Evolutionary conservation across 1,139 yeast species (phyloP), one percentile per base, ranked within the genome.

Genomic region (Taiozyma sp.): DNA sequence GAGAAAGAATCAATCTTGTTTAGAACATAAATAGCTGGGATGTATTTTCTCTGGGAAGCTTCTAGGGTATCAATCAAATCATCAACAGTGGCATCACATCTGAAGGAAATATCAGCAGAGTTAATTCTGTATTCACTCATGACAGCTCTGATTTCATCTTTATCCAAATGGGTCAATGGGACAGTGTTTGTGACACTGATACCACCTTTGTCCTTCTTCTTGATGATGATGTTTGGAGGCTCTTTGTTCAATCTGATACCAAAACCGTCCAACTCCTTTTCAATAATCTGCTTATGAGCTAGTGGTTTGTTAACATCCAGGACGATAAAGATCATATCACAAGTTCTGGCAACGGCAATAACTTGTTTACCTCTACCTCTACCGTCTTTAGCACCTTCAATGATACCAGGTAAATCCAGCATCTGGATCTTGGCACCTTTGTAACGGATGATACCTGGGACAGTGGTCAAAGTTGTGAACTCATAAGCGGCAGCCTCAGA

Each of bases 281-380:
- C 99, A 56, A 93, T 91, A 65, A 93, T 87, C 67, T 83, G 86
- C 68, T 93, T 93, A 70, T 93, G 98, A 58, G 87, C 92, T 62
- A 93, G 78, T 4, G 99, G 99, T 68, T 93, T 95, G 72, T 91
- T 90, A 53, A 93, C 99, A 68, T 93, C 99, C 66, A 93, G 76
- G 5, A 93, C 96, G 66, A 93, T 88, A 69, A 93, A 93, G 51
- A 93, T 80, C 64, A 95, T 74, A 67, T 93, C 92, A 64, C 97
- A 96, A 8, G 97, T 89, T 70, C 99, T 81, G 8, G 99, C 98
- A 52, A 92, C 98, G 0, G 99, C 99, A 72, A 93, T 93, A 54
- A 93, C 99, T 73, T 93, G 99, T 63, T 85, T 88, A 80, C 99
- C 99, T 76, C 99, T 84, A 75, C 99, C 99, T 70, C 92, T 88